phyloP scores from a whole-genome alignment of 1,139 yeast species.

The Yamadazyma aaseri region DNA sequence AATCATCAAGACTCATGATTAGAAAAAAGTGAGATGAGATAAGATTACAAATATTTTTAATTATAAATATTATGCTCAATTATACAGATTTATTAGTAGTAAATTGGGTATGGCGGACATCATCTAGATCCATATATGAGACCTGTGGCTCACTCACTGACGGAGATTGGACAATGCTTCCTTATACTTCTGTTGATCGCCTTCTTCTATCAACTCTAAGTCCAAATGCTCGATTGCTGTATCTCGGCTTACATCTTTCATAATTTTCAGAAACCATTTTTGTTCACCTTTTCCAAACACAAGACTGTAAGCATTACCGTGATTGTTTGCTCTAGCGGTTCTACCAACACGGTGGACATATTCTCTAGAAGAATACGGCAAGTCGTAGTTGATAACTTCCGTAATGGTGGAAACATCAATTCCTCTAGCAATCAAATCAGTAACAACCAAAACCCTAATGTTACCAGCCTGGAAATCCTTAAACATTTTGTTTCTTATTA shows the following conservation, averaged over 20 bases:
- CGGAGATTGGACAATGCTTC: no score
- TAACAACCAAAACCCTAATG: constrained; percentile 66
- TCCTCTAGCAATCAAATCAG: constrained; percentile 95
- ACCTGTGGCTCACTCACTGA: no score
- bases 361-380: constrained; percentile 86
- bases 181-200: constrained; percentile 28
- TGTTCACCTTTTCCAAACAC: constrained; percentile 75
- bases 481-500: constrained; percentile 45
- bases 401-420: constrained; percentile 72
- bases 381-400: constrained; percentile 83
- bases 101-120: no score
- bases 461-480: constrained; percentile 53
- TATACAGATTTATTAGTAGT: no score
- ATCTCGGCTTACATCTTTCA: constrained; percentile 40
- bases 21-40: background rate
- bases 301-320: constrained; percentile 71
- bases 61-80: no score
- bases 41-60: no score
- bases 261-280: constrained; percentile 59
- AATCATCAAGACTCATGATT: constrained; percentile 19
- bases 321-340: constrained; percentile 87
- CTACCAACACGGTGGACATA: constrained; percentile 96
- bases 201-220: constrained; percentile 18
- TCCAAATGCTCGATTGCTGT: constrained; percentile 23
- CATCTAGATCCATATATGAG: no score